Evolutionary conservation across 768 basidiomycete genomes (phyloP).

Genomic region (Boletus fagicola): DNA sequence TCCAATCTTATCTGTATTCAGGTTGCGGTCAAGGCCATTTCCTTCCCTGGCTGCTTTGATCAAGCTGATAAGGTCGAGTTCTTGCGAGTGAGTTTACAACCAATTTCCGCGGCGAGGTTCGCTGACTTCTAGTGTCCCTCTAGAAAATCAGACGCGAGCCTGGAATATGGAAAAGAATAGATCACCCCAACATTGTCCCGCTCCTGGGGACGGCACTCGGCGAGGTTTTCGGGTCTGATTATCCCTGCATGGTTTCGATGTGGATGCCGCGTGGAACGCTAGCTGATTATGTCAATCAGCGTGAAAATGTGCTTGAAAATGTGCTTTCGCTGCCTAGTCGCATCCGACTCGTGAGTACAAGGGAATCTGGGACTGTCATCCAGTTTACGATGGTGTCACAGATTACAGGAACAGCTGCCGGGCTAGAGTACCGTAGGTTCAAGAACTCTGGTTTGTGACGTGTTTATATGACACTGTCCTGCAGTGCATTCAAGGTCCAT

Average conservation of each 20-base stretch:
- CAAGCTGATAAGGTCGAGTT: background rate
- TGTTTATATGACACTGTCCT: background rate
- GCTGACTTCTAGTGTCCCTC: background rate
- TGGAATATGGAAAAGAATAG: conserved; percentile 7
- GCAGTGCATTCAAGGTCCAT: background rate
- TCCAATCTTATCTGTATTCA: background rate
- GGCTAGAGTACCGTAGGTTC: conserved; percentile 1
- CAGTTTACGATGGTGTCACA: background rate
- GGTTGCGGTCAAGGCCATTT: conserved; percentile 8
- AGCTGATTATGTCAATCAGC: background rate
- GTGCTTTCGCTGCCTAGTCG: background rate
- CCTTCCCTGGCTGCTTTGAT: background rate
- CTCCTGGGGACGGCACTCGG: conserved; percentile 1
- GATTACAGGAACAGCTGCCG: background rate
- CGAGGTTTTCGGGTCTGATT: background rate
- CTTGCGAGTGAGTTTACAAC: background rate
- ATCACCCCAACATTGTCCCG: conserved; percentile 10
- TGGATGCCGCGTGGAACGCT: conserved; percentile 11
- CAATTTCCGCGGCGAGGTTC: background rate
- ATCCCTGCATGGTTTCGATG: conserved; percentile 7
- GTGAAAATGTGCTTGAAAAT: no score
- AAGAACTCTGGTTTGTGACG: background rate
- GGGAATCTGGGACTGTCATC: background rate
- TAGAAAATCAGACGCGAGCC: conserved; percentile 8
- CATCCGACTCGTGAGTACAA: no score